Evolutionary conservation across 2,329 filamentous ascomycete species (phyloP), one percentile per base, ranked within the genome.

Genomic region (Emergomyces africanus): DNA sequence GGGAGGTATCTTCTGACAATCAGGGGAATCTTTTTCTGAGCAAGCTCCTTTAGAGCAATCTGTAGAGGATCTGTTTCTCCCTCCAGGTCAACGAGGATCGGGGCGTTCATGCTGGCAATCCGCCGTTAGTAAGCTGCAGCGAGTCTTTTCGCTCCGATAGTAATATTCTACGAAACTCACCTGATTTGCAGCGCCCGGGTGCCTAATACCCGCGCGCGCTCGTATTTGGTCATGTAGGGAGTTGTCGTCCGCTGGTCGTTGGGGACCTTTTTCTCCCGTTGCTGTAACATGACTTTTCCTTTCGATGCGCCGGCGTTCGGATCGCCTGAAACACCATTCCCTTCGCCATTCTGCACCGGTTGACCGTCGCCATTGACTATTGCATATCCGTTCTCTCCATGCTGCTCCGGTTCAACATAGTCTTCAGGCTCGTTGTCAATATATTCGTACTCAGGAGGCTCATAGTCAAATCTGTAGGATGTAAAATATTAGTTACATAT

Each of bases 221-320:
- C 94, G 76, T 99, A 99, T 78, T 99, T 99, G 66, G 94, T 99
- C 92, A 99, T 95, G 77, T 96, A 99, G 2, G 92, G 94, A 33
- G 94, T 99, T 9, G 94, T 99, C 28, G 84, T 88, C 67, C 94
- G 85, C 75, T 95, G 83, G 65, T 91, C 88, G 66, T 89, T 88
- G 59, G 90, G 83, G 55, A 99, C 92, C 77, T 90, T 95, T 82
- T 95, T 96, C 76, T 91, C 78, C 70, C 81, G 80, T 62, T 81
- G 69, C 65, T 78, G 78, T 64, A 81, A 75, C 70, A 84, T 78
- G 37, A 80, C 80, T 63, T 83, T 84, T 62, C 78, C 77, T 54
- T 71, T 66, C 20, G 54, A 59, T 25, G 56, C 61, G 55, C 71
- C 70, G 46, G 78, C 78, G 65, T 75, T 80, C 59, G 77, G 77